Base-by-base conservation (phyloP, 495 filamentous ascomycete species). In the Xylaria castorea region DNA sequence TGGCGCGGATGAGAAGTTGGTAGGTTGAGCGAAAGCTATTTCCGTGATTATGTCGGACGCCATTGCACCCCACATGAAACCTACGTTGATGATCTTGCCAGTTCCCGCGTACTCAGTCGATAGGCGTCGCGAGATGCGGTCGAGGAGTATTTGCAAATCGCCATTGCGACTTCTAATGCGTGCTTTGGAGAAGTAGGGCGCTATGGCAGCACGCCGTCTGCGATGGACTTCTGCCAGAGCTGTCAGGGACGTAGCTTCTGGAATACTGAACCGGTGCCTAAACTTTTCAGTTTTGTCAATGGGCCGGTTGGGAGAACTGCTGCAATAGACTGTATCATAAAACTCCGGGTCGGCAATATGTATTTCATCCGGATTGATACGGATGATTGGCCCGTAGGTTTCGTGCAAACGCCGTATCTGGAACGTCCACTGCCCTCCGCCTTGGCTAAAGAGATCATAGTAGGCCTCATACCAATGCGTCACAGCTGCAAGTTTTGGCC, bases 331-430 rank as follows among this genome's bases (percentile, higher is more conserved):
- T 34, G 81, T 77, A 63, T 88, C 81, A 68, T 83, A 87, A 74
- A 81, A 90, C 9, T 86, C 81, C 0, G 86, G 84, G 74, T 90
- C 87, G 46, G 82, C 76, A 68, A 90, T 82, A 70, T 88, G 87
- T 0, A 91, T 48, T 66, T 91, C 88, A 66, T 83, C 74, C 0
- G 90, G 88, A 60, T 79, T 87, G 77, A 91, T 89, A 12, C 89
- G 83, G 9, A 90, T 79, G 62, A 91, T 89, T 18, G 89, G 88
- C 1, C 89, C n/a, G 71, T 85, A 86, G 58, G 76, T 64, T 50
- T 80, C 61, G 67, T 87, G 86, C 53, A 87, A 53, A 2, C 75
- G 50, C 20, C 83, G 62, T 14, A 87, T 81, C 27, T 84, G 46
- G 42, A 73, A 81, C 2, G 73, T 75, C 62, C 79, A 86, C 25